phyloP scores from a whole-genome alignment of 2,329 filamentous ascomycete species.

The Colletotrichum spaethianum region DNA sequence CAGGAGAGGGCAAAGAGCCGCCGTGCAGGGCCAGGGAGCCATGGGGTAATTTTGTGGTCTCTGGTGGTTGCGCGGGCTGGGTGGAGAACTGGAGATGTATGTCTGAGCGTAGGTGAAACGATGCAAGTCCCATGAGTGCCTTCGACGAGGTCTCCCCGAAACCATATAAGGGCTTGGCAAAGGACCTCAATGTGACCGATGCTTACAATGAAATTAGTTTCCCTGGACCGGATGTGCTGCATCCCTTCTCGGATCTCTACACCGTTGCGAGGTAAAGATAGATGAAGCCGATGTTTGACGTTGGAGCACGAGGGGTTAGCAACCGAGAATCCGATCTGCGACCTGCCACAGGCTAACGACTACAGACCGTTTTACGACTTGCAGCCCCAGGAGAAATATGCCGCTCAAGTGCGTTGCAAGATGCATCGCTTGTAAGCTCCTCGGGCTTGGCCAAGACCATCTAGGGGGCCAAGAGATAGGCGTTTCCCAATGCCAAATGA shows the following conservation, averaged over 20 bases:
- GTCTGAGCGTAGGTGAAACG: slow-evolving; percentile 41
- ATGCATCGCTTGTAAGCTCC: not conserved
- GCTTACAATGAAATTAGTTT: not conserved
- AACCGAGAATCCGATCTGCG: slow-evolving; percentile 21
- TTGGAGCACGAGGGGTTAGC: slow-evolving; percentile 6
- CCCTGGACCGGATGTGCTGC: not conserved
- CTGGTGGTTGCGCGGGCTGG: not conserved
- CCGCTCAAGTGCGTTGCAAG: not conserved
- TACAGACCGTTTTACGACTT: slow-evolving; percentile 8
- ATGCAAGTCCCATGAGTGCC: slow-evolving; percentile 35
- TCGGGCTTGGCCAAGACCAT: slow-evolving; percentile 10
- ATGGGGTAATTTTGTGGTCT: slow-evolving; percentile 2
- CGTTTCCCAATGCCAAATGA: slow-evolving; percentile 13
- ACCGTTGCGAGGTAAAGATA: slow-evolving; percentile 27
- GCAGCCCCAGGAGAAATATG: not conserved
- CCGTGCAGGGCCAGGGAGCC: not conserved
- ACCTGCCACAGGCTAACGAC: slow-evolving; percentile 27
- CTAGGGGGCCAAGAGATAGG: not conserved
- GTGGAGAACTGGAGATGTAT: slow-evolving; percentile 14
- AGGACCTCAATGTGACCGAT: not conserved
- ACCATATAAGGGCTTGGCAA: slow-evolving; percentile 28
- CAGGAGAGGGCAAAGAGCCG: slow-evolving; percentile 6
- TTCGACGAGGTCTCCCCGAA: slow-evolving; percentile 30
- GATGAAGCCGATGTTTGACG: slow-evolving; percentile 37
- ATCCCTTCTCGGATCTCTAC: not conserved